These are phyloP conservation scores for Lipomyces starkeyi DNA, from an alignment of 805 yeast species.

Conservation along the genomic window DNA sequence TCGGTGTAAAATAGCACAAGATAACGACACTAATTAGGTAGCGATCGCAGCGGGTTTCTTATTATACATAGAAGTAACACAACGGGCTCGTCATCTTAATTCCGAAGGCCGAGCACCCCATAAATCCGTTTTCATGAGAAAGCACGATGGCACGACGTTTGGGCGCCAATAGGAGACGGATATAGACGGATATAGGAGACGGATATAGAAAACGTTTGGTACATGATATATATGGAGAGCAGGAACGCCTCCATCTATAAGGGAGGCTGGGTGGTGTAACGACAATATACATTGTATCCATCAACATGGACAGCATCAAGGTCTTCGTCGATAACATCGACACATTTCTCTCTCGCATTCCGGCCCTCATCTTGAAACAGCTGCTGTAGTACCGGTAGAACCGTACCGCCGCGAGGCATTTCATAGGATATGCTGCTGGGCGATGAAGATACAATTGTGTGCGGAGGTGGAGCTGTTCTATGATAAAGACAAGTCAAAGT, in stretches of 20 bases:
- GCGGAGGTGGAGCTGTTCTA: conserved; percentile 2
- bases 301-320: no score
- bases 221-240: no score
- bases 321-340: no score
- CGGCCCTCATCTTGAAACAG: no score
- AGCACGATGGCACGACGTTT: conserved; percentile 13
- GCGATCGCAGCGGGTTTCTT: conserved; percentile 6
- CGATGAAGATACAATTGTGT: conserved; percentile 8
- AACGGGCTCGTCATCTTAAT: conserved; percentile 12
- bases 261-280: no score
- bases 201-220: no score
- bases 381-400: not conserved
- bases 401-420: conserved; percentile 10
- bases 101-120: conserved; percentile 10
- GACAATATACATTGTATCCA: no score
- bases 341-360: no score
- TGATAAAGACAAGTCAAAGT: conserved; percentile 3
- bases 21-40: no score
- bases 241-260: no score
- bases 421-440: conserved; percentile 12
- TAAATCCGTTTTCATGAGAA: conserved; percentile 12
- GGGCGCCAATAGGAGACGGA: conserved; percentile 4
- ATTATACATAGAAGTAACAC: conserved; percentile 9
- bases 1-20: not conserved
- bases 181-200: no score